Evolutionary conservation across 2,329 filamentous ascomycete genomes (phyloP).

Genomic region (Trichoderma cornu-damae): DNA sequence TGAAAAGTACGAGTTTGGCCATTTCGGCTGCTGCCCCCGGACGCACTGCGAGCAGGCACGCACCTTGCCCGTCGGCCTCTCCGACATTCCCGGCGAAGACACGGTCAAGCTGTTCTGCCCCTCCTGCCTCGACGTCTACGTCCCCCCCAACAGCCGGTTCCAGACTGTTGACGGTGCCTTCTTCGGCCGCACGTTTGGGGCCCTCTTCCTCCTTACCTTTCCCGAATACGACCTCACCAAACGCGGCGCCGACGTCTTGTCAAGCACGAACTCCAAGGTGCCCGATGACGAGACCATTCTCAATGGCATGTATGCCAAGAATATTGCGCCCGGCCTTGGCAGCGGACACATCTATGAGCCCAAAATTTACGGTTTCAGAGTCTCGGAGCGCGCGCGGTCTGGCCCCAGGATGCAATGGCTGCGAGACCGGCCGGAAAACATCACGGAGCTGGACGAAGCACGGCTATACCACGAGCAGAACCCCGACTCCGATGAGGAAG

Average conservation of each 20-base stretch:
- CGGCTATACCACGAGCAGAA: conserved; percentile 49
- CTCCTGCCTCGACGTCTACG: conserved; percentile 93
- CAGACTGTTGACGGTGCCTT: conserved; percentile 97
- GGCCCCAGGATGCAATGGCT: conserved; percentile 98
- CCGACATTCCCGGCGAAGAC: conserved; percentile 91
- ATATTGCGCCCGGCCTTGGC: conserved; percentile 84
- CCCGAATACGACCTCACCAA: conserved; percentile 87
- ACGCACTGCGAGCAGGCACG: conserved; percentile 87
- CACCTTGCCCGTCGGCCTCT: conserved; percentile 87
- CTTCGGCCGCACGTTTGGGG: conserved; percentile 95
- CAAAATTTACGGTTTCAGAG: conserved; percentile 92
- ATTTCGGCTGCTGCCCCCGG: conserved; percentile 94
- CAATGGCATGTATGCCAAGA: conserved; percentile 81
- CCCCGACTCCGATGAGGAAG: conserved; percentile 55
- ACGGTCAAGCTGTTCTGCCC: conserved; percentile 99
- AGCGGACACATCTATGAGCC: conserved; percentile 83
- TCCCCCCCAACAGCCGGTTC: conserved; percentile 93
- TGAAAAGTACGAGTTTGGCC: conserved; percentile 95
- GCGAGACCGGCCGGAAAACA: conserved; percentile 72
- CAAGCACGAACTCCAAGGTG: conserved; percentile 32
- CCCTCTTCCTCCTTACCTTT: conserved; percentile 97
- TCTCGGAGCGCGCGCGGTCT: conserved; percentile 82
- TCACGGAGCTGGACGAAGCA: conserved; percentile 81
- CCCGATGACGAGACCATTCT: conserved; percentile 51
- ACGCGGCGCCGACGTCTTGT: conserved; percentile 57